Conservation (phyloP, 2,329 filamentous ascomycete species). For the Pseudogymnoascus sp. region DNA sequence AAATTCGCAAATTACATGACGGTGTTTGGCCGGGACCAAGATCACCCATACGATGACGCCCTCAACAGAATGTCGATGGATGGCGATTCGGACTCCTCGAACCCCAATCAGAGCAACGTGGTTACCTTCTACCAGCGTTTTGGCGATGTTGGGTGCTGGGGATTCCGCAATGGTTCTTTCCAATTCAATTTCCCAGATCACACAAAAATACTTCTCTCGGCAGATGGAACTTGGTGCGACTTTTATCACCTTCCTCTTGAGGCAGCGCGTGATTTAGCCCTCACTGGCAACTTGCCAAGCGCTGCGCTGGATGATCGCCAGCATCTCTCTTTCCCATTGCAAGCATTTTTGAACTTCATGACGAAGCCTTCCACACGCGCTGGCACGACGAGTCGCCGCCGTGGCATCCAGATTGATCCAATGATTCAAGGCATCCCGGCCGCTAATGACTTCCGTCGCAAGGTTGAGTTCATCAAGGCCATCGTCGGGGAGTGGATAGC, state of each 20-base stretch:
- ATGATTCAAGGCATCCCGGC: conserved; percentile 58
- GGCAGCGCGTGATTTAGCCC: conserved; percentile 57
- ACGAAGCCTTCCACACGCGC: conserved; percentile 42
- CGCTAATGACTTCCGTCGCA: conserved; percentile 66
- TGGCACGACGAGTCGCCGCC: conserved; percentile 29
- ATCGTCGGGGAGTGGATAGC: conserved; percentile 64
- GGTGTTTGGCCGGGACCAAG: conserved; percentile 65
- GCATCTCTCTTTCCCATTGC: conserved; percentile 63
- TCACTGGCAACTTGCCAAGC: conserved; percentile 60
- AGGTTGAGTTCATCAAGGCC: conserved; percentile 64
- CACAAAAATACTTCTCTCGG: conserved; percentile 73
- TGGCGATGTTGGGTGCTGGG: conserved; percentile 75
- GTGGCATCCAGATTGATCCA: conserved; percentile 44
- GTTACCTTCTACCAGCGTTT: conserved; percentile 78
- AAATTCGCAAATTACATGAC: conserved; percentile 72
- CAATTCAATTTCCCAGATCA: conserved; percentile 88
- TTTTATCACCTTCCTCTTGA: conserved; percentile 71
- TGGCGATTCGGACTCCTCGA: conserved; percentile 30
- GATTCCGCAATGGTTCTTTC: conserved; percentile 71
- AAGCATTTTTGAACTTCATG: conserved; percentile 64
- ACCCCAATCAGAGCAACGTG: conserved; percentile 45
- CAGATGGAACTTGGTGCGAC: conserved; percentile 67
- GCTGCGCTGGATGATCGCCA: conserved; percentile 65
- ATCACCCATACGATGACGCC: conserved; percentile 42
- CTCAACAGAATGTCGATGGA: conserved; percentile 22